Conservation (phyloP, 306 rosid species). For the Cotoneaster glaucophyllus region DNA sequence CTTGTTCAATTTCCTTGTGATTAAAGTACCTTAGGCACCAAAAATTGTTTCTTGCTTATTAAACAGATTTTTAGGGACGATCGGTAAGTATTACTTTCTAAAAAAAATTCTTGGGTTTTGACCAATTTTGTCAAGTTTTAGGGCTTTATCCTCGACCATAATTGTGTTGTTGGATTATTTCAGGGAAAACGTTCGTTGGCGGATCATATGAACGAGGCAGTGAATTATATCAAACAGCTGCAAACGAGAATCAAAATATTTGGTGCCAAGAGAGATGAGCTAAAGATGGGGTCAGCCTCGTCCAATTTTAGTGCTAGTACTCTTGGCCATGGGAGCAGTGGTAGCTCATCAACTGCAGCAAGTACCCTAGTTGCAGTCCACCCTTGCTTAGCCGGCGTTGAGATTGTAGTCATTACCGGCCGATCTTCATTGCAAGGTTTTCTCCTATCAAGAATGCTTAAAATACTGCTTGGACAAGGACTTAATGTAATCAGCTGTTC, state of each 20-base stretch:
- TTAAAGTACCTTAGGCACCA: neutral
- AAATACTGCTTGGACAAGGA: constrained; percentile 18
- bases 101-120: no score
- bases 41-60: neutral
- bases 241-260: constrained; percentile 4
- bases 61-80: neutral
- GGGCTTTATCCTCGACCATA: neutral
- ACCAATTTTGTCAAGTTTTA: neutral
- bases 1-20: neutral
- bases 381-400: constrained; percentile 38
- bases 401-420: constrained; percentile 30
- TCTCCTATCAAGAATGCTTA: constrained; percentile 17
- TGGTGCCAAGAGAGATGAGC: constrained; percentile 11
- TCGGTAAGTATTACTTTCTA: neutral
- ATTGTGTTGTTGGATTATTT: neutral
- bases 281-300: neutral
- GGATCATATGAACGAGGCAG: constrained; percentile 27
- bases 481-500: constrained; percentile 15
- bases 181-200: constrained; percentile 25
- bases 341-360: neutral
- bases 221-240: constrained; percentile 17
- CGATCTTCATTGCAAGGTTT: neutral
- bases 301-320: neutral
- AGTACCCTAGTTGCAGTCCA: constrained; percentile 26
- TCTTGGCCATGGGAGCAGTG: neutral